These are phyloP conservation scores for Narthecium ossifragum DNA, from an alignment of 106 monocot species.

Conservation along the genomic window DNA sequence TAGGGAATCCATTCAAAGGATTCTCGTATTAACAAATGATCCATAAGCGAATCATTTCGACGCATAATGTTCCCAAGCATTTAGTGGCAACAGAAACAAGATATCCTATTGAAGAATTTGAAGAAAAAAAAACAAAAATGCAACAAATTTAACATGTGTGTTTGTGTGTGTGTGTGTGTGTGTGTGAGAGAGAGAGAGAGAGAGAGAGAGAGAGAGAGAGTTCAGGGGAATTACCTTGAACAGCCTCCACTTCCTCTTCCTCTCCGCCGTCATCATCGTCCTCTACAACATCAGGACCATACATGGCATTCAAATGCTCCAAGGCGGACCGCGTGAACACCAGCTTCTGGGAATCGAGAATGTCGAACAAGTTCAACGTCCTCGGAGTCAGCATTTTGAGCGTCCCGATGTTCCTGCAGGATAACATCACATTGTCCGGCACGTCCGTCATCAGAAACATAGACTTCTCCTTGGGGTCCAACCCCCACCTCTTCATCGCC, in stretches of 20 bases:
- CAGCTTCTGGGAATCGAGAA: conserved; percentile 66
- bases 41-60: too few relatives aligned
- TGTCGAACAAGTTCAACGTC: conserved; percentile 84
- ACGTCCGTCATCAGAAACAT: conserved; percentile 73
- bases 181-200: too few relatives aligned
- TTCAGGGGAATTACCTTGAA: neutral
- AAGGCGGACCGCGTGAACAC: conserved; percentile 63
- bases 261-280: conserved; percentile 18
- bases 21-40: too few relatives aligned
- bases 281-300: conserved; percentile 32
- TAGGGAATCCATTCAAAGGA: too few relatives aligned
- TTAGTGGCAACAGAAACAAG: too few relatives aligned
- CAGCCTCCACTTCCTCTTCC: conserved; percentile 3
- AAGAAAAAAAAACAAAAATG: too few relatives aligned
- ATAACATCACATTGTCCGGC: conserved; percentile 52
- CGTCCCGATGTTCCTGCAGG: conserved; percentile 86
- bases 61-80: too few relatives aligned
- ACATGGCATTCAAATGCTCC: conserved; percentile 71
- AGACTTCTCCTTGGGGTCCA: conserved; percentile 76
- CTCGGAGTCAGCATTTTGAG: conserved; percentile 89
- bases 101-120: too few relatives aligned
- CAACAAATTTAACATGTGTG: too few relatives aligned
- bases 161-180: too few relatives aligned
- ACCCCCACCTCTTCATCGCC: conserved; percentile 72
- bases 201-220: too few relatives aligned